phyloP scores from a whole-genome alignment of 2,329 filamentous ascomycete genomes.

The Aspergillus ruber region DNA sequence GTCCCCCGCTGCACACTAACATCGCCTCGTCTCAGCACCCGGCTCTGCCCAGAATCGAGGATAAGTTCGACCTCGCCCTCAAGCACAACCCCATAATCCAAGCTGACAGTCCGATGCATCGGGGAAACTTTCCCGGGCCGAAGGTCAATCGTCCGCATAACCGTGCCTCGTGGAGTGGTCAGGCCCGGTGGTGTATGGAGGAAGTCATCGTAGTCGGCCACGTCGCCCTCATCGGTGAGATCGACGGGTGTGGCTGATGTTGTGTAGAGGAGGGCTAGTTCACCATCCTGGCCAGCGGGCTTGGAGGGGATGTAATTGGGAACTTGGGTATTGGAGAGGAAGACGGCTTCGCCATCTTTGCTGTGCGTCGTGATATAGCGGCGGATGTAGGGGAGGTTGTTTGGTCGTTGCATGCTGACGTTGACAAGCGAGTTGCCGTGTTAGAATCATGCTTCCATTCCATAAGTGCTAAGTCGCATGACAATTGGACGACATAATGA shows the following conservation, averaged over 20 bases:
- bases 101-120: constrained; percentile 32
- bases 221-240: constrained; percentile 25
- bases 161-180: constrained; percentile 23
- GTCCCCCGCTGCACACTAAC: constrained; percentile 28
- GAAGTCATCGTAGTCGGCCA: constrained; percentile 27
- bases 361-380: constrained; percentile 36
- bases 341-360: constrained; percentile 30
- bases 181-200: constrained; percentile 29
- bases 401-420: constrained; percentile 12
- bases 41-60: constrained; percentile 29
- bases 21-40: constrained; percentile 29
- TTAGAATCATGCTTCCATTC: too few species aligned
- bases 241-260: constrained; percentile 22
- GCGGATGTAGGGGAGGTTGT: constrained; percentile 25
- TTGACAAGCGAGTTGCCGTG: too few species aligned
- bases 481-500: background rate
- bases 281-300: constrained; percentile 22
- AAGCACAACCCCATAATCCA: constrained; percentile 34
- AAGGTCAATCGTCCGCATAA: constrained; percentile 30
- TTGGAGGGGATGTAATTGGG: constrained; percentile 26
- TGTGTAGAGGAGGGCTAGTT: constrained; percentile 25
- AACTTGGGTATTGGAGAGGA: constrained; percentile 27
- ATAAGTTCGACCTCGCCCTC: constrained; percentile 32
- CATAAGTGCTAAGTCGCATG: too few species aligned
- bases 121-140: constrained; percentile 26